phyloP scores from a whole-genome alignment of 163 green algal genomes.

The Chlorella variabilis region DNA sequence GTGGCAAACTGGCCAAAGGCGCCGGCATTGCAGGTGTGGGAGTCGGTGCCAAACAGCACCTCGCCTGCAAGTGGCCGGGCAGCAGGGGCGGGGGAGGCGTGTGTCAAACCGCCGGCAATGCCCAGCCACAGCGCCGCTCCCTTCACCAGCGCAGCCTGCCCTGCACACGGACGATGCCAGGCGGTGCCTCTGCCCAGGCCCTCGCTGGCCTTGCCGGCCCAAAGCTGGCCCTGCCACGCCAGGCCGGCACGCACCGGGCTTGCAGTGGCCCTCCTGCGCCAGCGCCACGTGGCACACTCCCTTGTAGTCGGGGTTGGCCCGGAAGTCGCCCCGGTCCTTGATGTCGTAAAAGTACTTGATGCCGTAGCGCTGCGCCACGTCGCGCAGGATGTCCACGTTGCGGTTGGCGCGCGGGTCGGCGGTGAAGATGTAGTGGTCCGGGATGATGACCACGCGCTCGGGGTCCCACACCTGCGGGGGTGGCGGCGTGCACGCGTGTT shows the following conservation, averaged over 20 bases:
- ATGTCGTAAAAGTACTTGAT: conserved; percentile 99
- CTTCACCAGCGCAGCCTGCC: no score
- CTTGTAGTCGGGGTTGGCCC: conserved; percentile 98
- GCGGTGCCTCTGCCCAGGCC: no score
- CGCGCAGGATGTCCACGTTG: conserved; percentile 95
- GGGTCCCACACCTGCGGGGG: conserved; percentile 90
- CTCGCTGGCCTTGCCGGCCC: no score
- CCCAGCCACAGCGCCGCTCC: no score
- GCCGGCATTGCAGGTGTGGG: conserved; percentile 97
- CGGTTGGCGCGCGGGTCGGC: conserved; percentile 92
- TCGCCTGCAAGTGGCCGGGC: conserved; percentile 63
- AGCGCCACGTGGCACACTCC: conserved; percentile 94
- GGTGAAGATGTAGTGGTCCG: conserved; percentile 99
- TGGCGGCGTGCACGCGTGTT: no score
- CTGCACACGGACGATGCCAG: no score
- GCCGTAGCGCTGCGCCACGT: conserved; percentile 65
- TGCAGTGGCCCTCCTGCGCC: conserved; percentile 50
- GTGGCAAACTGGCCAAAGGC: conserved; percentile 97
- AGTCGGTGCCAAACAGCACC: conserved; percentile 98
- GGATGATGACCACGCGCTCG: conserved; percentile 94
- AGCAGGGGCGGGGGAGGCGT: no score
- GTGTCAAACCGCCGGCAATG: no score
- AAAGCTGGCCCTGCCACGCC: no score
- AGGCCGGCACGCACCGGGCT: conserved; percentile 34
- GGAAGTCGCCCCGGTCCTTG: conserved; percentile 89